Conservation (phyloP, 768 basidiomycete genomes). For the Amyloporia xantha region DNA sequence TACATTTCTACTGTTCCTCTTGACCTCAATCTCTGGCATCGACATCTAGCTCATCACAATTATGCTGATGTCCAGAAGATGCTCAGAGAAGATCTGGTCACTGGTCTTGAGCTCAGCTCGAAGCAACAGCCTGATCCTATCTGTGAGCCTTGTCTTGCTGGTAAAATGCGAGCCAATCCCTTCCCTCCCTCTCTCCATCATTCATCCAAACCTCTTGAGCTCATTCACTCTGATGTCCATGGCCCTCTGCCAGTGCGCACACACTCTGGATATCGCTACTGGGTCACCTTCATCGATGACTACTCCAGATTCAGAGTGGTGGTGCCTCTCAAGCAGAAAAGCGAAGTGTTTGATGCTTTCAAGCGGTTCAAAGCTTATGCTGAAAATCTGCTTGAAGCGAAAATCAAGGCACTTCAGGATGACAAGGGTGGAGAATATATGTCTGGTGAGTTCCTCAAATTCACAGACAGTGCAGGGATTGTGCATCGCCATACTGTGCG, state of each 20-base stretch:
- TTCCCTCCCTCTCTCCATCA: conserved; percentile 11
- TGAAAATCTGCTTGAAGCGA: conserved; percentile 19
- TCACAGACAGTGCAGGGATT: conserved; percentile 15
- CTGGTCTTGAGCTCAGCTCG: conserved; percentile 9
- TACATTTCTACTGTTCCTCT: not conserved
- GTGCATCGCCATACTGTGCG: conserved; percentile 16
- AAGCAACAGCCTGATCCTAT: conserved; percentile 12
- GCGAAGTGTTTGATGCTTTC: conserved; percentile 20
- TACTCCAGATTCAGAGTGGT: conserved; percentile 4
- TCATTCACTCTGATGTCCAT: conserved; percentile 23
- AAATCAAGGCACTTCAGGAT: conserved; percentile 16
- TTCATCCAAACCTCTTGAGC: conserved; percentile 10
- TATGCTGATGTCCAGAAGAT: conserved; percentile 7
- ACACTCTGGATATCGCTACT: conserved; percentile 6
- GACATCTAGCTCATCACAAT: conserved; percentile 18
- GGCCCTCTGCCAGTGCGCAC: conserved; percentile 6
- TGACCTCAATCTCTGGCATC: conserved; percentile 17
- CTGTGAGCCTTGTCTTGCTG: conserved; percentile 16
- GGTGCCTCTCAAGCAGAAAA: conserved; percentile 16
- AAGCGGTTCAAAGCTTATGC: conserved; percentile 24
- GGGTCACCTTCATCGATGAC: conserved; percentile 10
- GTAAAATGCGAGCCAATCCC: conserved; percentile 19
- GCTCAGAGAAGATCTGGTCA: conserved; percentile 9
- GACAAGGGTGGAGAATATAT: conserved; percentile 24
- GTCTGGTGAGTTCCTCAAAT: conserved; percentile 11